Evolutionary conservation across 495 filamentous ascomycete genomes (phyloP), one percentile per base, ranked within the genome.

Genomic region (Podospora pseudoanserina): DNA sequence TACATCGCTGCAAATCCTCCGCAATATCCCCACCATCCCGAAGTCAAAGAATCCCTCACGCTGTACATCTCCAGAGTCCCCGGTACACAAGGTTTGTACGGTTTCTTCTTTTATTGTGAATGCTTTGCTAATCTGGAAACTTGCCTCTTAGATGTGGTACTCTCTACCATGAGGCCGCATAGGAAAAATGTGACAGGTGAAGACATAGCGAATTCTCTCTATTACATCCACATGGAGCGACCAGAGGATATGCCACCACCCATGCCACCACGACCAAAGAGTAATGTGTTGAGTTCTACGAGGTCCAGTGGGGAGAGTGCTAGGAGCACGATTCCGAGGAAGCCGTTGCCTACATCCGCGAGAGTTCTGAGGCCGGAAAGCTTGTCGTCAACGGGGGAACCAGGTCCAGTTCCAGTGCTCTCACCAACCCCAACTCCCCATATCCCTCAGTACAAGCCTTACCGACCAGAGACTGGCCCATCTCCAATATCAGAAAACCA

Each of bases 41-140:
- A 88, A 67, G 82, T 79, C 67, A 84, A 87, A 64, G 84, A 90
- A 53, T 88, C 91, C 7, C 77, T 98, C 55, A 86, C 88, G 3
- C 82, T 98, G 26, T 98, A 98, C 75, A 96, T 98, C 69, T 93
- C 93, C 13, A 84, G 93, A 66, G 94, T 98, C 0, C 94, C 94
- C 2, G 94, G 95, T 16, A 96, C 90, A 69, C 87, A 87, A 88
- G 93, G 93, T 94, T 82, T 44, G 83, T 76, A 34, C 27, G 18
- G 16, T 23, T 27, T 60, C n/a, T 54, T 49, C 56, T 61, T 66
- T 65, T 32, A 55, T 59, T 61, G 23, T 65, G 54, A 67, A 59
- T 26, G 44, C 3, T 65, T n/a, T 74, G 63, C 67, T 72, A 64
- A 64, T 68, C 54, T n/a, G 5, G 0, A 23, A 23, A 1, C 23